Evolutionary conservation across 768 basidiomycete genomes (phyloP).

Genomic region (Mrakia frigida): DNA sequence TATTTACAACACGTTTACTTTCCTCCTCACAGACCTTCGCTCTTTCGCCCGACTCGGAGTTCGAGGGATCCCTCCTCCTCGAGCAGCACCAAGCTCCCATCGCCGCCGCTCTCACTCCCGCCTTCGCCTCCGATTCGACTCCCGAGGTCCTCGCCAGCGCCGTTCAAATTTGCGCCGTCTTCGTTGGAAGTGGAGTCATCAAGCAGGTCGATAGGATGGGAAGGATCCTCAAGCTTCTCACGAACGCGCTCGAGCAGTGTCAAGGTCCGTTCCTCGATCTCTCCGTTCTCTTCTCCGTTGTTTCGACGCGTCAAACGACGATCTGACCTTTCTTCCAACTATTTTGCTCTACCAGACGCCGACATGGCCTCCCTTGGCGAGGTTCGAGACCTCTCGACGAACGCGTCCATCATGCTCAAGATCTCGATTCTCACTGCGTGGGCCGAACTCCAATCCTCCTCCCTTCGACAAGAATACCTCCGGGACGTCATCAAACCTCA

Average conservation of each 20-base stretch:
- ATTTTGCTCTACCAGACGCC: conserved; percentile 53
- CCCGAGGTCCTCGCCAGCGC: conserved; percentile 92
- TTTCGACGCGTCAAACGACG: background rate
- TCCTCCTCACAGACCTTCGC: conserved; percentile 65
- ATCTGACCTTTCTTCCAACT: background rate
- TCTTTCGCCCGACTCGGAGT: conserved; percentile 81
- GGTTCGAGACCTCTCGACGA: conserved; percentile 78
- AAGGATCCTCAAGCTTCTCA: conserved; percentile 81
- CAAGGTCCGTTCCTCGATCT: conserved; percentile 57
- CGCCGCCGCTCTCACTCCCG: conserved; percentile 92
- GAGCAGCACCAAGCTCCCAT: conserved; percentile 99
- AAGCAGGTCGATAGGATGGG: conserved; percentile 90
- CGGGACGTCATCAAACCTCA: conserved; percentile 76
- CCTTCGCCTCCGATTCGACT: conserved; percentile 89
- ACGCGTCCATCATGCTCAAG: conserved; percentile 89
- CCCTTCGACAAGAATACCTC: conserved; percentile 63
- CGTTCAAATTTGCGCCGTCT: conserved; percentile 86
- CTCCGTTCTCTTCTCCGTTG: background rate
- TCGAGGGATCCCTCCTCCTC: conserved; percentile 77
- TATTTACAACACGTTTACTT: background rate
- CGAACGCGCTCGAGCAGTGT: conserved; percentile 79
- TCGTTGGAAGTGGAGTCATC: conserved; percentile 90
- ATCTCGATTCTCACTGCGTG: conserved; percentile 90
- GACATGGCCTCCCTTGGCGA: conserved; percentile 82
- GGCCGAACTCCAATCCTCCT: conserved; percentile 82